A percentile compares a stretch with the other conserved stretches of the same genome.
phyloP scores from a whole-genome alignment of 2,329 filamentous ascomycete genomes.

The Paraconiothyrium sp. region DNA sequence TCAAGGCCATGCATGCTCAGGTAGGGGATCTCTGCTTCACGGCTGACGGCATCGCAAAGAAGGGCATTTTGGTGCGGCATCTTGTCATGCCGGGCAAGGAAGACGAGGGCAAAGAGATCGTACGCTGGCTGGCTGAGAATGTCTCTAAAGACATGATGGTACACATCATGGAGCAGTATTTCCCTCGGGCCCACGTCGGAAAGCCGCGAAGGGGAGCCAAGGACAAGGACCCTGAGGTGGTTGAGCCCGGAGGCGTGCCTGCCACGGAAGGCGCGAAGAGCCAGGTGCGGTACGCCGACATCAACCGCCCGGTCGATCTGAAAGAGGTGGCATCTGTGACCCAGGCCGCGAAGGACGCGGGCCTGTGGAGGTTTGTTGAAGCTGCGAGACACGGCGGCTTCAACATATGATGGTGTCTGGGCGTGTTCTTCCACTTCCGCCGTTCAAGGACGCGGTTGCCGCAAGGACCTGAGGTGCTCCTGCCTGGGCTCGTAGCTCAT shows the following conservation, averaged over 20 bases:
- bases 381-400: constrained; percentile 66
- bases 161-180: constrained; percentile 91
- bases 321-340: constrained; percentile 73
- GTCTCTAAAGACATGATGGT: constrained; percentile 80
- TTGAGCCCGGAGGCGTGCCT: constrained; percentile 41
- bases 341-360: constrained; percentile 73
- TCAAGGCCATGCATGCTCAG: constrained; percentile 81
- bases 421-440: too few relatives aligned
- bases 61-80: constrained; percentile 78
- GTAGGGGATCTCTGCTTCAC: constrained; percentile 88
- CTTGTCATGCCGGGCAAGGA: constrained; percentile 86
- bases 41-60: constrained; percentile 80
- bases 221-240: constrained; percentile 34
- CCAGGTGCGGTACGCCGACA: constrained; percentile 75
- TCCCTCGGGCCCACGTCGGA: constrained; percentile 81
- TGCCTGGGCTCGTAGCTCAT: neutral
- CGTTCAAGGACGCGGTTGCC: neutral
- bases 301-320: constrained; percentile 74
- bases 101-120: constrained; percentile 76
- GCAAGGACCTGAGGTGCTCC: neutral
- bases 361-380: constrained; percentile 83
- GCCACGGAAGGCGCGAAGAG: constrained; percentile 43
- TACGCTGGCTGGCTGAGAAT: constrained; percentile 77
- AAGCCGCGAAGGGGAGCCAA: constrained; percentile 62
- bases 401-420: constrained; percentile 49